Conservation (phyloP, 1,284 basidiomycete genomes). For the Tylopilus orsonianus region DNA sequence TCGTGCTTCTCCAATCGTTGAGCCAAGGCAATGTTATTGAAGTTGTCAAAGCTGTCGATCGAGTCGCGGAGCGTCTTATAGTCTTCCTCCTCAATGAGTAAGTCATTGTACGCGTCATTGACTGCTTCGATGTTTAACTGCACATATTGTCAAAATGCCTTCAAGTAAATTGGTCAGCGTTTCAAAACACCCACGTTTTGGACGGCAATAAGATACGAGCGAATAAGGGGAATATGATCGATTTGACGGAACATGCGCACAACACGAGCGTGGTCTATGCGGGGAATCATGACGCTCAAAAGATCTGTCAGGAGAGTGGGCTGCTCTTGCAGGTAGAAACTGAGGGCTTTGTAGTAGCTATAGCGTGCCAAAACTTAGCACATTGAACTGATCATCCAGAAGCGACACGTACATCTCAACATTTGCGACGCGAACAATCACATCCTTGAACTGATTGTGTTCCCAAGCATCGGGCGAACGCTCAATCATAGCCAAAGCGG, state of each 20-base stretch:
- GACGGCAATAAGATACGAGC: conserved; percentile 94
- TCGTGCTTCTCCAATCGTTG: conserved; percentile 87
- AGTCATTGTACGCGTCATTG: conserved; percentile 96
- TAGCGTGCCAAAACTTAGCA: conserved; percentile 3
- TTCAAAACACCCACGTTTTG: conserved; percentile 67
- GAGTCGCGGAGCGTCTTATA: conserved; percentile 95
- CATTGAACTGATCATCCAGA: not conserved
- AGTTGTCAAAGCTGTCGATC: conserved; percentile 97
- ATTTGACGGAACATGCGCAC: conserved; percentile 95
- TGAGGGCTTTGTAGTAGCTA: conserved; percentile 86
- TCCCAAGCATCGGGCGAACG: conserved; percentile 97
- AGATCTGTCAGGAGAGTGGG: conserved; percentile 93
- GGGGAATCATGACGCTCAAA: conserved; percentile 86
- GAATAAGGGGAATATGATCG: conserved; percentile 94
- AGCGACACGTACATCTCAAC: conserved; percentile 80
- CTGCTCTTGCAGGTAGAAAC: conserved; percentile 91
- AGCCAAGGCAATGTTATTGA: conserved; percentile 90
- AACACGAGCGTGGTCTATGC: conserved; percentile 93
- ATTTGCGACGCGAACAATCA: conserved; percentile 93
- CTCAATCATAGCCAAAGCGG: conserved; percentile 98
- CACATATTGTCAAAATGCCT: conserved; percentile 11
- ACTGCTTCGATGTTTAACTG: conserved; percentile 95
- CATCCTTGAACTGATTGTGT: conserved; percentile 98
- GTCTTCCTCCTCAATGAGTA: conserved; percentile 98
- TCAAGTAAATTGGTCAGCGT: no score